These are phyloP conservation scores for Malus hybrid DNA, from an alignment of 331 rosid genomes.

Conservation along the genomic window DNA sequence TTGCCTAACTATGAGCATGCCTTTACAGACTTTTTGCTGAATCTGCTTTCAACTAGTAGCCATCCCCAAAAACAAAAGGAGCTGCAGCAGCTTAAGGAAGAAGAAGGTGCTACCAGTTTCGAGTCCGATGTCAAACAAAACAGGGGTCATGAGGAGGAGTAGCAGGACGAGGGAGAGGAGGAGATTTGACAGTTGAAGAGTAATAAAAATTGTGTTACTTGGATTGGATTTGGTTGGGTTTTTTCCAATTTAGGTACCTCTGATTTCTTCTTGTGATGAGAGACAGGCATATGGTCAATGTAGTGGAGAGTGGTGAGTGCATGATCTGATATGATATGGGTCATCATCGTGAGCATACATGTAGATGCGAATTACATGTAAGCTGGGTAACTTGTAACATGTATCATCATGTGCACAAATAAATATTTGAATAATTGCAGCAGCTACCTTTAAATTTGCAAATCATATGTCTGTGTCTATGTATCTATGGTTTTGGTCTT, in stretches of 20 bases:
- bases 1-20: constrained; percentile 16
- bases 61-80: background rate
- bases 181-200: background rate
- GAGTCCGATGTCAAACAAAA: background rate
- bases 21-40: constrained; percentile 19
- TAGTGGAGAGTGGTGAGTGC: no score
- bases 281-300: no score
- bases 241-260: background rate
- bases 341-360: no score
- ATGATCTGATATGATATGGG: no score
- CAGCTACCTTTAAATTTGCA: no score
- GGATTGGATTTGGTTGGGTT: background rate
- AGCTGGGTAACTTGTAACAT: no score
- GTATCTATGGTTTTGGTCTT: no score
- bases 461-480: no score
- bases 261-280: background rate
- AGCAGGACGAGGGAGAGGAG: background rate
- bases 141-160: background rate
- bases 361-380: no score
- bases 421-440: no score
- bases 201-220: background rate
- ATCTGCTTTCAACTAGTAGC: background rate
- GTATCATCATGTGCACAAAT: background rate
- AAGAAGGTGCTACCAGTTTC: background rate
- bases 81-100: background rate